A percentile compares a stretch with the other conserved stretches of the same genome.
phyloP scores from a whole-genome alignment of 768 basidiomycete genomes.

The Sutorius australiensis region DNA sequence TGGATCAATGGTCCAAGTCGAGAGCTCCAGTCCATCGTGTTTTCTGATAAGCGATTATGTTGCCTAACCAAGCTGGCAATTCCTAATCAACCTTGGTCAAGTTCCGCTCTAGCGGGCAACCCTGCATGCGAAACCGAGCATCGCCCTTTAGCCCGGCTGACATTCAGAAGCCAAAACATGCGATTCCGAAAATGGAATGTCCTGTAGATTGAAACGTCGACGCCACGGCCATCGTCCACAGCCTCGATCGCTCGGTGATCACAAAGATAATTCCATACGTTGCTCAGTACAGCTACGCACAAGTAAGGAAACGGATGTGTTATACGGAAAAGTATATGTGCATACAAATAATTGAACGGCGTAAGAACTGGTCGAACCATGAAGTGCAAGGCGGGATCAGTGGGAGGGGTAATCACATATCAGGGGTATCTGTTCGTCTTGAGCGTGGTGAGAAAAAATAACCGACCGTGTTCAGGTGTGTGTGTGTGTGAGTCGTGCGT shows the following conservation, averaged over 20 bases:
- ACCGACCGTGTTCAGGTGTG: conserved; percentile 13
- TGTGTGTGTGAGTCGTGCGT: conserved; percentile 20
- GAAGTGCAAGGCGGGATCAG: conserved; percentile 14
- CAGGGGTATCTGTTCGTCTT: conserved; percentile 32
- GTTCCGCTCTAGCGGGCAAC: not conserved
- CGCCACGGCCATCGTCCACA: not conserved
- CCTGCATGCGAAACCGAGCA: conserved; percentile 15
- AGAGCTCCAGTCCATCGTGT: conserved; percentile 4
- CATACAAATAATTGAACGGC: conserved; percentile 30
- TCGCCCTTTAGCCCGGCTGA: conserved; percentile 9
- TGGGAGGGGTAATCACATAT: conserved; percentile 30
- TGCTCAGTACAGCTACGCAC: conserved; percentile 9
- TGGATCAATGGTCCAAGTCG: conserved; percentile 5
- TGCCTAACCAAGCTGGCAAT: conserved; percentile 5
- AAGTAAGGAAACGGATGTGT: conserved; percentile 1
- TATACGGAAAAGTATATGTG: conserved; percentile 21
- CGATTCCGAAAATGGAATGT: conserved; percentile 26
- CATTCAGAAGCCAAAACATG: not conserved
- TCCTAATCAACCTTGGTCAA: conserved; percentile 5
- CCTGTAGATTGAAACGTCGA: conserved; percentile 21
- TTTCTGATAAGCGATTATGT: conserved; percentile 10
- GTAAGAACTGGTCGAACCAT: conserved; percentile 14
- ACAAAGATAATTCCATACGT: conserved; percentile 10
- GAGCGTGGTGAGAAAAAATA: conserved; percentile 13
- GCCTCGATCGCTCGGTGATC: conserved; percentile 10